Evolutionary conservation across 2,329 filamentous ascomycete genomes (phyloP).

Genomic region (Septoria petroselini): DNA sequence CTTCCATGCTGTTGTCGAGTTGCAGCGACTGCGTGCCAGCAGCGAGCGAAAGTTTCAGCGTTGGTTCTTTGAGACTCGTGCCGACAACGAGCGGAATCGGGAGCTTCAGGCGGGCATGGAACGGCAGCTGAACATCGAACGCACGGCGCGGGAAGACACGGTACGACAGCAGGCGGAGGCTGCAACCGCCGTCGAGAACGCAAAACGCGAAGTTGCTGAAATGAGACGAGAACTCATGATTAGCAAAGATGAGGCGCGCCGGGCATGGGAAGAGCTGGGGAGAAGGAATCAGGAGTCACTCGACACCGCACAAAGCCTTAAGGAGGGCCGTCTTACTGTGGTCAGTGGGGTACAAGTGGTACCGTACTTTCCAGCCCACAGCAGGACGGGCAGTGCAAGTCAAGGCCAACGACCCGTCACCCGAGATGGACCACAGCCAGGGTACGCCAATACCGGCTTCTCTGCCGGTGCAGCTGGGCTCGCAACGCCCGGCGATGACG

Average conservation of each 20-base stretch:
- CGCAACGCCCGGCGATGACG: constrained; percentile 37
- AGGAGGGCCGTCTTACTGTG: constrained; percentile 81
- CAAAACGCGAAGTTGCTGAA: constrained; percentile 60
- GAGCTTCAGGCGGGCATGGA: constrained; percentile 82
- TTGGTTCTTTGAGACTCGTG: constrained; percentile 95
- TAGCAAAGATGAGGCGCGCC: constrained; percentile 89
- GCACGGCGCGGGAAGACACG: constrained; percentile 65
- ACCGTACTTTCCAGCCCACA: constrained; percentile 48
- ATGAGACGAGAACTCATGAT: constrained; percentile 92
- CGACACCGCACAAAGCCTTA: constrained; percentile 78
- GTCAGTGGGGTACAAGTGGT: constrained; percentile 94
- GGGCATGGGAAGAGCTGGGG: constrained; percentile 96
- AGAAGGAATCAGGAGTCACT: constrained; percentile 89
- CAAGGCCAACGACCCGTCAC: constrained; percentile 39
- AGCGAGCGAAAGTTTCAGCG: constrained; percentile 97
- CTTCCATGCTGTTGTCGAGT: constrained; percentile 94
- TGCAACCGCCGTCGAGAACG: constrained; percentile 29
- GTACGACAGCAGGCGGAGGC: constrained; percentile 42
- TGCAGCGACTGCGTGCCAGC: constrained; percentile 87
- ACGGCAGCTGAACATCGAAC: constrained; percentile 68
- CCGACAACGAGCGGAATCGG: constrained; percentile 79
- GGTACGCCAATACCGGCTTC: constrained; percentile 31
- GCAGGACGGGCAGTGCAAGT: constrained; percentile 43
- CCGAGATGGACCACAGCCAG: constrained; percentile 36
- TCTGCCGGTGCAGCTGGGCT: constrained; percentile 29